Evolutionary conservation across 2,329 filamentous ascomycete genomes (phyloP), one percentile per base, ranked within the genome.

Genomic region (Dryadomyces quercivorus): DNA sequence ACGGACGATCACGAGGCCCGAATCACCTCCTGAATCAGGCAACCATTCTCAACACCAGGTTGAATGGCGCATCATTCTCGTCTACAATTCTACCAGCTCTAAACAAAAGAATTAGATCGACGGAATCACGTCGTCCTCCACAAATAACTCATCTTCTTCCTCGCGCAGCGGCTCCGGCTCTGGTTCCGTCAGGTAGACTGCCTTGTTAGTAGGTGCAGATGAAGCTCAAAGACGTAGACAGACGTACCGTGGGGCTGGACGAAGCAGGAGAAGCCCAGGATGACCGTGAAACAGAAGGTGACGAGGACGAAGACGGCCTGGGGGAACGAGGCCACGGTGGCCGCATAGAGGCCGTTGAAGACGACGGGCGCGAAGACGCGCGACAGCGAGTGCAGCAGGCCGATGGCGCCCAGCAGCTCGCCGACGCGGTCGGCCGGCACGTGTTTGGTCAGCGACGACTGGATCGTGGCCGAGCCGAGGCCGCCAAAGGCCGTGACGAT

Each of bases 401-500:
- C 93, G 16, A 85, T 85, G 1, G 90, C 91, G 21, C 93, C 93
- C 0, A 98, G 77, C n/a, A 97, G 73, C 66, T 93, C 84, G 0
- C 93, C 93, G 0, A 93, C 85, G 49, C 80, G 80, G 59, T 93
- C 86, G 0, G 82, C 75, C 0, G 91, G 88, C 0, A 97, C 85
- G 66, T 97, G 93, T 66, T 96, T 97, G 20, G 90, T 96, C 51
- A 96, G 72, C 0, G 86, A 80, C 1, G 87, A 85, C 64, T 95
- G 89, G 51, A 95, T 75, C 0, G 88, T 93, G 1, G 93, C 91
- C 40, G 85, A 85, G 0, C 86, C 91, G 48, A 97, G 83, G 1
- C 91, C 91, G 22, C 92, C 92, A 43, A 94, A 70, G 0, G 88
- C 78, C 1, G 88, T 85, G 18, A 91, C 62, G 47, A 88, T 73